These are phyloP conservation scores for Geosiphon pyriformis DNA, from an alignment of 192 early-diverging fungal genomes.

Conservation along the genomic window DNA sequence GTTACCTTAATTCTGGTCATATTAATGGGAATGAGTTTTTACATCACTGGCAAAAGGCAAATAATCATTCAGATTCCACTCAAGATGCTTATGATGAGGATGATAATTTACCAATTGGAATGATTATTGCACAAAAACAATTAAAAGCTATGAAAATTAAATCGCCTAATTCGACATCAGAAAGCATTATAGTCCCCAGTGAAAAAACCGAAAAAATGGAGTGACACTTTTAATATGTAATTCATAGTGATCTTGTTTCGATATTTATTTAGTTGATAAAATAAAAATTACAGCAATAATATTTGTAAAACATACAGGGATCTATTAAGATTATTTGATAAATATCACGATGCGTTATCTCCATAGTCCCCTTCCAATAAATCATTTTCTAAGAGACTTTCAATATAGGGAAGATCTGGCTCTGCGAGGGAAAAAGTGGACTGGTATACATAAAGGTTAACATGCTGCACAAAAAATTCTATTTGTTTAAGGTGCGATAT, in stretches of 20 bases:
- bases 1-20: no score
- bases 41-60: neutral
- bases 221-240: no score
- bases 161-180: no score
- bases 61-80: neutral
- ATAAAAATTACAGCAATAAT: no score
- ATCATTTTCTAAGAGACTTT: slow-evolving; percentile 61
- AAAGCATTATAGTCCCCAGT: no score
- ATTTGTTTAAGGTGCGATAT: slow-evolving; percentile 68
- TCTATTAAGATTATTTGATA: no score
- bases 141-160: slow-evolving; percentile 11
- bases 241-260: no score
- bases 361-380: slow-evolving; percentile 48
- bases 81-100: neutral
- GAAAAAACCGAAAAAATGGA: no score
- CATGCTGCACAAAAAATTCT: slow-evolving; percentile 69
- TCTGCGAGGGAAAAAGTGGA: slow-evolving; percentile 62
- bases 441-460: slow-evolving; percentile 72
- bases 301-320: no score
- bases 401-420: slow-evolving; percentile 74
- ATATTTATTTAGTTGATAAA: no score
- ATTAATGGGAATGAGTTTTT: neutral
- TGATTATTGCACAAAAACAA: slow-evolving; percentile 20
- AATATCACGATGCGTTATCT: no score
- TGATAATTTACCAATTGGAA: slow-evolving; percentile 10